These are phyloP conservation scores for Arthrocladium fulminans DNA, from an alignment of 2,329 filamentous ascomycete genomes.

Conservation along the genomic window DNA sequence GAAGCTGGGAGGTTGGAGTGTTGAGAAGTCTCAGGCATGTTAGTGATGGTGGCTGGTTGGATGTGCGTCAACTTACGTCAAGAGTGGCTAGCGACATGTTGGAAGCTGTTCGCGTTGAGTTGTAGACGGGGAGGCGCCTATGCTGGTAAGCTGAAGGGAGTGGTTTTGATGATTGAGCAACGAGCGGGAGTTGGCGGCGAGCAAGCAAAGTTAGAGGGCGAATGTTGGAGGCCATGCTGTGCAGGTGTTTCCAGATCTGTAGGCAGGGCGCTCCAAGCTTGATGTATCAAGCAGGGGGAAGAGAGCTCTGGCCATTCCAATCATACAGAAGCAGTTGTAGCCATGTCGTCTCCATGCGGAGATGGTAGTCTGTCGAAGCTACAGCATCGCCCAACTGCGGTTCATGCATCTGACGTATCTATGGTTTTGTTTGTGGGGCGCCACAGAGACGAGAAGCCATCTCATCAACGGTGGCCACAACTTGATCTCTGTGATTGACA, in stretches of 20 bases:
- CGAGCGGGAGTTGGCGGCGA: neutral
- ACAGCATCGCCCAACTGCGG: too few relatives aligned
- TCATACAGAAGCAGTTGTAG: neutral
- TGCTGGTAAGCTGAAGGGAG: neutral
- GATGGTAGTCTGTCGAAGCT: too few relatives aligned
- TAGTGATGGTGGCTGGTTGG: slow-evolving; percentile 20
- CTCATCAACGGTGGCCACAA: neutral
- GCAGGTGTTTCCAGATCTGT: neutral
- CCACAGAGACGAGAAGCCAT: too few relatives aligned
- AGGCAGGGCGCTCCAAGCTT: neutral
- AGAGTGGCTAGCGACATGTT: slow-evolving; percentile 38
- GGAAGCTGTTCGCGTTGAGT: slow-evolving; percentile 9
- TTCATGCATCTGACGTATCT: too few relatives aligned
- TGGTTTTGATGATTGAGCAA: neutral
- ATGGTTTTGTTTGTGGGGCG: neutral
- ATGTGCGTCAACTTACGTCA: slow-evolving; percentile 27
- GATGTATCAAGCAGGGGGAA: neutral
- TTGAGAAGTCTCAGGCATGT: slow-evolving; percentile 49
- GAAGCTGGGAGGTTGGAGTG: slow-evolving; percentile 61
- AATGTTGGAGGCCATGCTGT: neutral
- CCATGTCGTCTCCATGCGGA: neutral
- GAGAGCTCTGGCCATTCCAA: too few relatives aligned
- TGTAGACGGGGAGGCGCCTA: neutral
- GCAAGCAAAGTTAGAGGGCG: neutral
- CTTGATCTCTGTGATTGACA: neutral